Conservation (phyloP, 2,329 filamentous ascomycete genomes). For the Stagonosporopsis rhizophila region DNA sequence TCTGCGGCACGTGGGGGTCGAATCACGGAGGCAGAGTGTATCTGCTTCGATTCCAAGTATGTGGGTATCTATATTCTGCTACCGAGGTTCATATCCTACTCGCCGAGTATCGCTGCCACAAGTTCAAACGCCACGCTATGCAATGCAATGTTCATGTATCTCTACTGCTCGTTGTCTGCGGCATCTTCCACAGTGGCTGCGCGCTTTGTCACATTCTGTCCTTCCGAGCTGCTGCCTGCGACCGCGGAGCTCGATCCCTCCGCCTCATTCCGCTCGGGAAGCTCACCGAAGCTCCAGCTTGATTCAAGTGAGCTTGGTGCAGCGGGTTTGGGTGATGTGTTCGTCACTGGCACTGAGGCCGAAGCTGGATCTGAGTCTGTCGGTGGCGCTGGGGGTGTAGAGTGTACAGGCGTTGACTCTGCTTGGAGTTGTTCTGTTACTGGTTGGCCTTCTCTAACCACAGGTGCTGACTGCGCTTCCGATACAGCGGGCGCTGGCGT, state of each 20-base stretch:
- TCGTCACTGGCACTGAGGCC: conserved; percentile 1
- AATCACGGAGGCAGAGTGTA: conserved; percentile 15
- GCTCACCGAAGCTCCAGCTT: conserved; percentile 48
- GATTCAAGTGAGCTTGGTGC: conserved; percentile 44
- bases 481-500: not conserved
- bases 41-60: conserved; percentile 15
- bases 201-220: conserved; percentile 31
- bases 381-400: conserved; percentile 5
- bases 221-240: conserved; percentile 33
- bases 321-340: conserved; percentile 31
- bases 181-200: conserved; percentile 44
- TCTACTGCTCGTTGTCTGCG: conserved; percentile 37
- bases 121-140: conserved; percentile 49
- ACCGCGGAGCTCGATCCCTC: conserved; percentile 41
- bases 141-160: conserved; percentile 28
- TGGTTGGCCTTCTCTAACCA: conserved; percentile 5
- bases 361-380: conserved; percentile 11
- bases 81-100: conserved; percentile 8
- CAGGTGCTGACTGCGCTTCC: not conserved
- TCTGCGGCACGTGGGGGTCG: conserved; percentile 13
- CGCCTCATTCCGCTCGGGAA: conserved; percentile 33
- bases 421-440: not conserved
- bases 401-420: not conserved
- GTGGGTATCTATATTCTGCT: conserved; percentile 16
- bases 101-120: conserved; percentile 3